A percentile compares a stretch with the other conserved stretches of the same genome.
Conservation (phyloP, 441 rosid genomes). For the Adansonia rubrostipa region DNA sequence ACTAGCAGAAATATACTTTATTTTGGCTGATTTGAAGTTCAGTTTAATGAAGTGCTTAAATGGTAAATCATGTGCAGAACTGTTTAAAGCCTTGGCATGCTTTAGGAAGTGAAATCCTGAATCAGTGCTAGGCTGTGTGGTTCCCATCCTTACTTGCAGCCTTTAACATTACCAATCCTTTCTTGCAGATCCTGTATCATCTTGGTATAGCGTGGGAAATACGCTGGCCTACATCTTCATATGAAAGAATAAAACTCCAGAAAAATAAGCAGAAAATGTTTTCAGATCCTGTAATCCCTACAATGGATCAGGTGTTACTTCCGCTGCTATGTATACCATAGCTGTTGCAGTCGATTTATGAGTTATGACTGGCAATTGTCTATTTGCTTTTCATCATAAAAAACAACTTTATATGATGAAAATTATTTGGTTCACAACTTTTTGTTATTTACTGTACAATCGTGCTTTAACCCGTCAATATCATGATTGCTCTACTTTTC, state of each 20-base stretch:
- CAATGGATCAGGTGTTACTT: conserved; percentile 24
- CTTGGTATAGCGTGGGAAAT: conserved; percentile 88
- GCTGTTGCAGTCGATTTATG: conserved; percentile 15
- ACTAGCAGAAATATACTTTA: conserved; percentile 6
- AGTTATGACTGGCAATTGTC: conserved; percentile 12
- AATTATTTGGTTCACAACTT: background rate
- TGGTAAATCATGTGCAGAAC: conserved; percentile 7
- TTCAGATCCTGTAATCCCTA: conserved; percentile 26
- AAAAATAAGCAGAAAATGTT: conserved; percentile 44
- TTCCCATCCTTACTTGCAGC: background rate
- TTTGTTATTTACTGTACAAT: background rate
- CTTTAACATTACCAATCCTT: conserved; percentile 12
- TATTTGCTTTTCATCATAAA: background rate
- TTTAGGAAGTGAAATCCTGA: conserved; percentile 14
- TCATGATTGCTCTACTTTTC: conserved; percentile 2
- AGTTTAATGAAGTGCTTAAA: background rate
- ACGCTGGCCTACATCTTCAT: conserved; percentile 69
- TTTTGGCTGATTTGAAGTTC: background rate
- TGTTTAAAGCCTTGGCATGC: conserved; percentile 22
- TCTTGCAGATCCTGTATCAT: conserved; percentile 83
- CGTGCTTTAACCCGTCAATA: background rate
- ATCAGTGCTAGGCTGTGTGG: conserved; percentile 15
- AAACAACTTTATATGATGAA: background rate
- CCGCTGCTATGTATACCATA: background rate
- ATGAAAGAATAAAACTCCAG: conserved; percentile 43